Evolutionary conservation across 208 protist genomes (phyloP).

Genomic region (Trypanosoma scelopori): DNA sequence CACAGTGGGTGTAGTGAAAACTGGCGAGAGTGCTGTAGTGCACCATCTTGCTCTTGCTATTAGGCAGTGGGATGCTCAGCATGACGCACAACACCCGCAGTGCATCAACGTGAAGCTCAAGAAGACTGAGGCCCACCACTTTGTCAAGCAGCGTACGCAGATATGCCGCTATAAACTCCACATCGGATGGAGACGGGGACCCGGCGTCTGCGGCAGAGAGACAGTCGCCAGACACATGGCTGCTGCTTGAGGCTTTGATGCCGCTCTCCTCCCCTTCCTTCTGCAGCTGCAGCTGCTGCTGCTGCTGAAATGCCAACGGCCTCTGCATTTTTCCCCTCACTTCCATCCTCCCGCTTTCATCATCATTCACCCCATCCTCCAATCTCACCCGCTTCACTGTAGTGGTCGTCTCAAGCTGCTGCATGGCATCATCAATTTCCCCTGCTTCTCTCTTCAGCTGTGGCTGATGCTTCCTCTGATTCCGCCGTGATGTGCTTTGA

Average conservation of each 20-base stretch:
- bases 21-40: slow-evolving; percentile 79
- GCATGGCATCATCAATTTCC: slow-evolving; percentile 5
- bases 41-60: slow-evolving; percentile 44
- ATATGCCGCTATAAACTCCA: slow-evolving; percentile 69
- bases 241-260: neutral
- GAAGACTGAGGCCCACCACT: slow-evolving; percentile 69
- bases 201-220: neutral
- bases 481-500: neutral
- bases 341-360: neutral
- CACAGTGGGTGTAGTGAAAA: slow-evolving; percentile 85
- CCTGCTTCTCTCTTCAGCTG: slow-evolving; percentile 1
- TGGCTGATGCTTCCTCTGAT: neutral
- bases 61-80: slow-evolving; percentile 52
- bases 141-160: slow-evolving; percentile 75
- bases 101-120: slow-evolving; percentile 55
- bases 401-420: neutral
- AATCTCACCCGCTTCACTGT: slow-evolving; percentile 14
- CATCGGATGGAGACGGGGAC: slow-evolving; percentile 24
- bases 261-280: neutral
- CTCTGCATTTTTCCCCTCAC: neutral
- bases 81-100: slow-evolving; percentile 77
- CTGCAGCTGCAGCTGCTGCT: neutral
- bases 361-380: neutral
- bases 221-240: neutral
- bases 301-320: neutral